phyloP scores from a whole-genome alignment of 1,284 basidiomycete species.

The Macrocystidia cucumis region DNA sequence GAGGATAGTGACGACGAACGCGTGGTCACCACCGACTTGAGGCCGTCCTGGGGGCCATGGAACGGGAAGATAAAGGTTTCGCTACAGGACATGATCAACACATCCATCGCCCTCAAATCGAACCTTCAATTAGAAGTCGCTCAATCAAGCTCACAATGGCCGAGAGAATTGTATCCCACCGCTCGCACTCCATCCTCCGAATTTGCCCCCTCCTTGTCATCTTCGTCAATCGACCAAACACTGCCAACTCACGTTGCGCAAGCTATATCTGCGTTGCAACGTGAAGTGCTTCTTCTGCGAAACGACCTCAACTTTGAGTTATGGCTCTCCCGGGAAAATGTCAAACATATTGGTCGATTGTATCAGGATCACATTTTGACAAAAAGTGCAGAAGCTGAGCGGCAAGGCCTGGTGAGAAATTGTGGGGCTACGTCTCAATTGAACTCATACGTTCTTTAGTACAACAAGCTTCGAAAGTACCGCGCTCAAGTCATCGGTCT shows the following conservation, averaged over 20 bases:
- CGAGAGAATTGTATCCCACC: conserved; percentile 29
- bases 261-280: conserved; percentile 61
- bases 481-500: conserved; percentile 53
- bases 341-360: conserved; percentile 70
- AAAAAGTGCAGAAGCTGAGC: conserved; percentile 67
- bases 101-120: conserved; percentile 63
- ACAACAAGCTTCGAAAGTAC: conserved; percentile 71
- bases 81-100: conserved; percentile 63
- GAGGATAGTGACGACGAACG: no score
- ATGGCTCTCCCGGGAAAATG: conserved; percentile 72
- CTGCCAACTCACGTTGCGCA: conserved; percentile 26
- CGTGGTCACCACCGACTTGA: no score
- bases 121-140: conserved; percentile 53
- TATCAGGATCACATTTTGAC: conserved; percentile 68
- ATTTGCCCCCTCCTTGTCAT: conserved; percentile 1
- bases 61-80: conserved; percentile 41
- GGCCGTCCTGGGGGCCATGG: no score
- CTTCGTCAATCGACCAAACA: conserved; percentile 12
- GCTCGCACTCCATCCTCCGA: conserved; percentile 14
- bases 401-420: conserved; percentile 67
- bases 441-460: conserved; percentile 29
- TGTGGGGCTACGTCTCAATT: neutral
- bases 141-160: conserved; percentile 39
- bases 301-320: conserved; percentile 79
- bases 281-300: conserved; percentile 63